These are phyloP conservation scores for Cladosporium halotolerans DNA, from an alignment of 2,329 filamentous ascomycete genomes.

Conservation along the genomic window DNA sequence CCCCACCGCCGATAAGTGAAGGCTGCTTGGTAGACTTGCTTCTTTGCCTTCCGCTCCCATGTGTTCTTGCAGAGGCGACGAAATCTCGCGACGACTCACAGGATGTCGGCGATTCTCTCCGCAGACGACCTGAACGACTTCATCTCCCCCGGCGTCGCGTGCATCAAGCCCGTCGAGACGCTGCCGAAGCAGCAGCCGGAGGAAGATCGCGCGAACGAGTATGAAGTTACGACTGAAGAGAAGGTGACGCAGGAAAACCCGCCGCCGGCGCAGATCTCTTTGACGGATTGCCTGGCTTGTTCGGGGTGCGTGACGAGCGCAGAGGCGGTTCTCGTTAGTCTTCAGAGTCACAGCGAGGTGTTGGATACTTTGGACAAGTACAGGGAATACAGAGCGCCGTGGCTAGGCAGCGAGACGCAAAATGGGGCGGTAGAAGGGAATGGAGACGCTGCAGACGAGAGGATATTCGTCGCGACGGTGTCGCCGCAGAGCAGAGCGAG, in stretches of 20 bases:
- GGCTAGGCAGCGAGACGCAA: not conserved
- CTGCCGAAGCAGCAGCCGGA: constrained; percentile 59
- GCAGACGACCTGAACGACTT: constrained; percentile 98
- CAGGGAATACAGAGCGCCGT: constrained; percentile 18
- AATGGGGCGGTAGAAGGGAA: constrained; percentile 14
- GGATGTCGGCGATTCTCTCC: constrained; percentile 95
- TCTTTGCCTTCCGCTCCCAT: constrained; percentile 15
- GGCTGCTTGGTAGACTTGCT: not conserved
- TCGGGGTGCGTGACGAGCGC: constrained; percentile 96
- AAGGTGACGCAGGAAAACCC: constrained; percentile 52
- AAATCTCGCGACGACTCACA: constrained; percentile 2
- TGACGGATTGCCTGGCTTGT: constrained; percentile 95
- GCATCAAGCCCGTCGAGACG: constrained; percentile 95
- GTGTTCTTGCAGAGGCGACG: constrained; percentile 20
- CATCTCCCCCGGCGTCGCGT: constrained; percentile 93
- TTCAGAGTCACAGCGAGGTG: constrained; percentile 92
- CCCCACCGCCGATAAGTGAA: not conserved
- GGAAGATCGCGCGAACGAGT: constrained; percentile 41
- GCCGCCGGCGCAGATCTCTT: constrained; percentile 80
- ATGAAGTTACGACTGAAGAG: constrained; percentile 93
- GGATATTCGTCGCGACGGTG: constrained; percentile 84
- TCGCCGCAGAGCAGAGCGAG: constrained; percentile 87
- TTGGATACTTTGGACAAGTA: constrained; percentile 69
- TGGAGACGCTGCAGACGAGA: constrained; percentile 44
- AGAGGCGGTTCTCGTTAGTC: constrained; percentile 89